These are phyloP conservation scores for Paramyrothecium sp. DNA, from an alignment of 2,329 filamentous ascomycete species.

Conservation along the genomic window DNA sequence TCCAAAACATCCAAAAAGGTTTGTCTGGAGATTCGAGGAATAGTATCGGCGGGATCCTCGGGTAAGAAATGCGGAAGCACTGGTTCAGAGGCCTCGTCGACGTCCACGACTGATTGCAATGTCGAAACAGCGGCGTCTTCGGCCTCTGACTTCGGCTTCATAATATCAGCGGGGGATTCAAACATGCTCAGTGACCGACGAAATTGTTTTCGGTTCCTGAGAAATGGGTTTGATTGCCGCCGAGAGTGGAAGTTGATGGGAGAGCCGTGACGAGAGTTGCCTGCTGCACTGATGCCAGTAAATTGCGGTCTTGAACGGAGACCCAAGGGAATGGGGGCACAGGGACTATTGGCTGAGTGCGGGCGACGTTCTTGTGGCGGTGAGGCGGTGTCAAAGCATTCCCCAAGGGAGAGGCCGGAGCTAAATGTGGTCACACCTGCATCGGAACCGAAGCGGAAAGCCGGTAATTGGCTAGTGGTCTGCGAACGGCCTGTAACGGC, in stretches of 20 bases:
- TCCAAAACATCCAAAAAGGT: constrained; percentile 87
- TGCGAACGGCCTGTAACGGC: constrained; percentile 59
- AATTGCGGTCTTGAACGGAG: constrained; percentile 67
- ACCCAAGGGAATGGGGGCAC: constrained; percentile 51
- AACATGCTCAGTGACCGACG: constrained; percentile 97
- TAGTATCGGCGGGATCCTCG: constrained; percentile 77
- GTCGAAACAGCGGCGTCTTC: constrained; percentile 42
- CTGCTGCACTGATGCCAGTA: constrained; percentile 49
- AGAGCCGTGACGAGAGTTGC: constrained; percentile 68
- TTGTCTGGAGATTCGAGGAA: constrained; percentile 80
- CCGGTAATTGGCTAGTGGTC: constrained; percentile 64
- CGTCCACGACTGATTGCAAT: constrained; percentile 76
- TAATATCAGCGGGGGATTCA: constrained; percentile 83
- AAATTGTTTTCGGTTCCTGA: constrained; percentile 82
- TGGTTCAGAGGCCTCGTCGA: constrained; percentile 73
- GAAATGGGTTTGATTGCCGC: constrained; percentile 69
- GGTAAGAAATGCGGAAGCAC: constrained; percentile 81
- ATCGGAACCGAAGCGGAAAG: constrained; percentile 69
- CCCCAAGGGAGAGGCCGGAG: constrained; percentile 63
- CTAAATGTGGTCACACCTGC: constrained; percentile 23
- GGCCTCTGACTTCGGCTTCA: constrained; percentile 70
- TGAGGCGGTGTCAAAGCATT: constrained; percentile 75
- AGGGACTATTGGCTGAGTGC: constrained; percentile 60
- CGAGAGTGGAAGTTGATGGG: constrained; percentile 70
- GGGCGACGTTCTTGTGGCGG: constrained; percentile 69